Evolutionary conservation across 1,284 basidiomycete genomes (phyloP), one percentile per base, ranked within the genome.

Genomic region (Heterobasidion occidentale): DNA sequence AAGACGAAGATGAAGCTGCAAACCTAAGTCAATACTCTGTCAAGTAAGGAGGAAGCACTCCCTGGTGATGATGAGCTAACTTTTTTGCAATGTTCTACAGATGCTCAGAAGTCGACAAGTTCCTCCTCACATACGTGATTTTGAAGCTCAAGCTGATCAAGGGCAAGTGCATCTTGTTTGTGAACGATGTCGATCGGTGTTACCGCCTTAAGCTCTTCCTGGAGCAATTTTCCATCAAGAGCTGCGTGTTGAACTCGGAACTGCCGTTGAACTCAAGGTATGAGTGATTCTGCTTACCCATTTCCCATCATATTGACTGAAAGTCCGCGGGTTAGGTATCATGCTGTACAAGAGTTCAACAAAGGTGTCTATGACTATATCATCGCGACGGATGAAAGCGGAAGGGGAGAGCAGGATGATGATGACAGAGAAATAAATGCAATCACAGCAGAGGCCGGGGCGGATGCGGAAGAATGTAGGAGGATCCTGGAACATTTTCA

Each of bases 351-450:
- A 66, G 96, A 98, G 72, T 99, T 99, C 70, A 98, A 99, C 74
- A 93, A 94, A 65, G 97, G 97, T 7, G 92, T 96, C 11, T 99
- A 98, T 67, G 94, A 99, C 68, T 98, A 98, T 68, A 95, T 99
- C 59, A 97, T 99, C 58, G 97, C 97, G 0, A 98, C 95, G 2
- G 97, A 99, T 68, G 97, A 98, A 71, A 83, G 80, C 2, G 74
- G 76, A 8, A 75, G 74, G 8, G 71, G 74, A 14, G 81, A 88
- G 56, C 75, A 77, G 44, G 84, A 84, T 54, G 70, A 70, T 0
- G 75, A 77, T 33, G 67, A 71, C 45, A 74, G 77, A 63, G 61
- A 69, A 52, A 65, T 69, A 12, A 69, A 63, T 1, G 65, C 70
- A 6, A 64, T 66, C 7, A 71, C 71, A 7, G 70, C 66, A 2